Evolutionary conservation across 148 eudicot genomes (phyloP).

Genomic region (Fagopyrum homotropicum): DNA sequence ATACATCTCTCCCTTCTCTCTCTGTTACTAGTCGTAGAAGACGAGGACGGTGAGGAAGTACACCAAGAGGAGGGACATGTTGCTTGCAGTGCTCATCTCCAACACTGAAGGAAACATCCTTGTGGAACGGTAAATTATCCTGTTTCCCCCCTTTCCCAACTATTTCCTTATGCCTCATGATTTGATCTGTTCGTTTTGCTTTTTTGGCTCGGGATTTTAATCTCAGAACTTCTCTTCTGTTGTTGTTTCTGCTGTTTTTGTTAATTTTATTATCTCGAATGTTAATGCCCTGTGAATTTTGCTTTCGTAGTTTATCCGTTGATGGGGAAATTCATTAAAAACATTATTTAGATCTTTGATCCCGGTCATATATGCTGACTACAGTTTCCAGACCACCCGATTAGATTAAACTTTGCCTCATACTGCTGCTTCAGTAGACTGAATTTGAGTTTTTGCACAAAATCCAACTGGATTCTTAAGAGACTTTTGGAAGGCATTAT

Average conservation of each 20-base stretch:
- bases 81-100: slow-evolving; percentile 43
- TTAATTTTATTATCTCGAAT: neutral
- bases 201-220: neutral
- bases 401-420: neutral
- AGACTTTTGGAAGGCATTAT: neutral
- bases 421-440: neutral
- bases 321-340: neutral
- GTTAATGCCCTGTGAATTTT: neutral
- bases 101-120: slow-evolving; percentile 53
- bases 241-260: neutral
- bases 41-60: slow-evolving; percentile 1
- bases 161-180: neutral
- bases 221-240: neutral
- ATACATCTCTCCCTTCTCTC: neutral
- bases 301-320: neutral
- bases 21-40: neutral
- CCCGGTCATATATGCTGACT: neutral
- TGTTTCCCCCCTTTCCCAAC: neutral
- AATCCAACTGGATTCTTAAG: neutral
- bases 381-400: neutral
- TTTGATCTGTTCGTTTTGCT: neutral
- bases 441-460: neutral
- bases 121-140: slow-evolving; percentile 36
- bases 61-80: slow-evolving; percentile 18
- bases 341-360: neutral